phyloP scores from a whole-genome alignment of 768 basidiomycete species.

The Boletus rex-veris region DNA sequence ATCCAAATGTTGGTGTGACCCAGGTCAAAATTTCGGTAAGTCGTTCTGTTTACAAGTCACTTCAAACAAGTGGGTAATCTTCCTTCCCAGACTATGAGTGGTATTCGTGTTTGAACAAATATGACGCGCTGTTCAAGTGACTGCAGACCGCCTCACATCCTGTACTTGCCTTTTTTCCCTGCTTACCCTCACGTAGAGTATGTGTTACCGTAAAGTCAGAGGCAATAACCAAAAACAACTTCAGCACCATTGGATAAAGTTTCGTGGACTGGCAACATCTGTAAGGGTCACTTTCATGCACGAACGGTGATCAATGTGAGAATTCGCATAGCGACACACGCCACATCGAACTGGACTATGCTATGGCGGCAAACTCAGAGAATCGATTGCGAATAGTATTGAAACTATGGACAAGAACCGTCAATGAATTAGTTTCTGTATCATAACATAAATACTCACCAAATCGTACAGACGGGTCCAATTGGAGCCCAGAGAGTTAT shows the following conservation, averaged over 20 bases:
- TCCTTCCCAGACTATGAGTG: slow-evolving; percentile 61
- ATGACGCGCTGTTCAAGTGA: slow-evolving; percentile 55
- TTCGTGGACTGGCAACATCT: background rate
- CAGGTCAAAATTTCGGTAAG: slow-evolving; percentile 66
- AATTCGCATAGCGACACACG: background rate
- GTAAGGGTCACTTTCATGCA: slow-evolving; percentile 1
- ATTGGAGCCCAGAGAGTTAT: slow-evolving; percentile 85
- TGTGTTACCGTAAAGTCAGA: background rate
- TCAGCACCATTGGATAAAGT: background rate
- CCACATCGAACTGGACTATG: background rate
- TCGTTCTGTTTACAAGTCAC: background rate
- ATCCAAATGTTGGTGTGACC: slow-evolving; percentile 71
- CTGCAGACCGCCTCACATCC: background rate
- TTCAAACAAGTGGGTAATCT: background rate
- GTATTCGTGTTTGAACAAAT: slow-evolving; percentile 86
- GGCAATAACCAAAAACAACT: background rate
- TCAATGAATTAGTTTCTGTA: slow-evolving; percentile 1
- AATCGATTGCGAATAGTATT: slow-evolving; percentile 93
- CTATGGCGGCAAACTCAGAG: slow-evolving; percentile 38
- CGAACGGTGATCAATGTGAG: background rate
- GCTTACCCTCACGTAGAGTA: background rate
- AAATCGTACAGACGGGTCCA: slow-evolving; percentile 98
- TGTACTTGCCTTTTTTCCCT: background rate
- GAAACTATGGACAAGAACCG: slow-evolving; percentile 52
- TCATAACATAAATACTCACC: slow-evolving; percentile 40